Conservation (phyloP, 768 basidiomycete species). For the Lactarius akahatsu region DNA sequence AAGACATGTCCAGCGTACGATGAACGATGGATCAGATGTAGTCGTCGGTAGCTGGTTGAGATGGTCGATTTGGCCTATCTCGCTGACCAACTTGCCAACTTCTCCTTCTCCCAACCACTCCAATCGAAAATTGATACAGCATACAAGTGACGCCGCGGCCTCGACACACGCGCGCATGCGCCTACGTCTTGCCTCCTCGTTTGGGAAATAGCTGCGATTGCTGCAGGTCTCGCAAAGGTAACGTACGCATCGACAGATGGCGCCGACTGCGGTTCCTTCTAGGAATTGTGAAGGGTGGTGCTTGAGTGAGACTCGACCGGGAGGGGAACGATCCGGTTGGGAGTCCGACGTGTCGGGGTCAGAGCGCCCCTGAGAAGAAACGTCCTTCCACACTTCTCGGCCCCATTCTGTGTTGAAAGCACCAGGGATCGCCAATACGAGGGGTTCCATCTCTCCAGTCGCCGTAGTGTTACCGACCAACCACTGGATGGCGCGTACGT, state of each 20-base stretch:
- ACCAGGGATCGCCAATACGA: no score
- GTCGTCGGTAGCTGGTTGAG: neutral
- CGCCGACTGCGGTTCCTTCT: no score
- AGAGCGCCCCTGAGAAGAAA: no score
- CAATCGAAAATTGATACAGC: slow-evolving; percentile 8
- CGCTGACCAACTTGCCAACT: neutral
- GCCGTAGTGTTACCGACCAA: no score
- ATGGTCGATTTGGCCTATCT: slow-evolving; percentile 2
- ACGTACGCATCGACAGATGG: neutral
- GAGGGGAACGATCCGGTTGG: no score
- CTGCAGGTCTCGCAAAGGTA: slow-evolving; percentile 16
- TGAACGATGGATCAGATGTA: neutral
- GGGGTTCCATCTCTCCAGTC: no score
- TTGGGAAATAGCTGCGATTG: neutral
- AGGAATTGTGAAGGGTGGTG: no score
- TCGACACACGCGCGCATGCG: slow-evolving; percentile 20
- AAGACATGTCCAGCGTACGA: slow-evolving; percentile 24
- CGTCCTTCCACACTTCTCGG: no score
- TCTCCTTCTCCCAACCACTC: slow-evolving; percentile 22
- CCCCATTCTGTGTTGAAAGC: no score
- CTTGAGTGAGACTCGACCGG: no score
- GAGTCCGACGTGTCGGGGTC: no score
- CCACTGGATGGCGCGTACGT: no score
- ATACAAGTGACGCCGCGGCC: slow-evolving; percentile 14
- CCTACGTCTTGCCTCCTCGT: slow-evolving; percentile 11